Evolutionary conservation across 177 flowering plant genomes (phyloP), one percentile per base, ranked within the genome.

Genomic region (Vitis hybrid): DNA sequence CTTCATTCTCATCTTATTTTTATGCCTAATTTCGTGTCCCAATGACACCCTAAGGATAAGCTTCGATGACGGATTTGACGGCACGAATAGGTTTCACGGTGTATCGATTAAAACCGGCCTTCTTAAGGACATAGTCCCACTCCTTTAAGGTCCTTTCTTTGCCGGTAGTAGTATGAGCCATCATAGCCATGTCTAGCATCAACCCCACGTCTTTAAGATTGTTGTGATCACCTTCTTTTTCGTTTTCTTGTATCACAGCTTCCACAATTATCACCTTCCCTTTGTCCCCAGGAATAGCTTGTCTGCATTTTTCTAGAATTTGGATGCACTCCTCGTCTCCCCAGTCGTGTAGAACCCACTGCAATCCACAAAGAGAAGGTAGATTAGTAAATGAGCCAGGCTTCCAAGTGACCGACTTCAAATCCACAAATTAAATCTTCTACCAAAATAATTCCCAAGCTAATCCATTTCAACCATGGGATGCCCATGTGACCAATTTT

Each of bases 281-380:
- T 56, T 79, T 78, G 26, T 81, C 79, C 55, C 69, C 32, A 2
- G 82, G 69, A 40, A 88, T 72, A 0, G 89, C 86, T 70, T 86
- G 84, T 69, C 68, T 86, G 72, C 93, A 89, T 0, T 80, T 80
- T 67, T 74, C 79, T 60, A 90, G 71, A 10, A 89, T 85, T 52
- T 75, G 62, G 49, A 90, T 75, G 79, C 95, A 90, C 34, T 87
- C 82, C 1, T 83, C 82, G 45, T 89, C 91, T 0, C 63, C 70
- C 91, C 91, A 90, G n/a, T 89, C 90, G 64, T 89, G 95, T 57
- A 90, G 65, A 62, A 89, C 80, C 78, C 77, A 73, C 89, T 89
- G 50, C 63, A 79, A 45, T 14, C 4, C 23, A 70, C 30, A 18
- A 32, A 6, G 32, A 26, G 30, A 26, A 26, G 30, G 30, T 26